A percentile compares a stretch with the other conserved stretches of the same genome.
phyloP scores from a whole-genome alignment of 306 rosid species.

The Quercus aquifolioides region DNA sequence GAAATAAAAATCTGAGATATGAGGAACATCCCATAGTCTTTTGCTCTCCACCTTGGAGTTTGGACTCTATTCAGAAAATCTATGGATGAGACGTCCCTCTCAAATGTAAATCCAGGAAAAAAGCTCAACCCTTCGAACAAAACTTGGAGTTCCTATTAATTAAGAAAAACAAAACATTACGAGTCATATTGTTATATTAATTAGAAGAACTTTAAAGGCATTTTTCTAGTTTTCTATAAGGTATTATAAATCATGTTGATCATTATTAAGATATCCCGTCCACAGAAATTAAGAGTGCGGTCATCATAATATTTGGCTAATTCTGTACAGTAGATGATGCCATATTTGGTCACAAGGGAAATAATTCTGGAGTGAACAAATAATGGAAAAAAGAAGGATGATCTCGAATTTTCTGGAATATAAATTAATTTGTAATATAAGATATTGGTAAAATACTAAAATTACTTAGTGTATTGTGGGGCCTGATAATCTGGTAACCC shows the following conservation, averaged over 20 bases:
- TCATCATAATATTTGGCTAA: slow-evolving; percentile 64
- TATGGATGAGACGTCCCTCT: slow-evolving; percentile 52
- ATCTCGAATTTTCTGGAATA: slow-evolving; percentile 69
- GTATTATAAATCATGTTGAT: background rate
- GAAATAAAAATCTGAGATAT: slow-evolving; percentile 48
- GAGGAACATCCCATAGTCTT: slow-evolving; percentile 81
- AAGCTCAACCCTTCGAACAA: slow-evolving; percentile 49
- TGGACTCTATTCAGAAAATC: slow-evolving; percentile 80
- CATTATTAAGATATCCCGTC: slow-evolving; percentile 36
- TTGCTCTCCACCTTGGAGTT: slow-evolving; percentile 68
- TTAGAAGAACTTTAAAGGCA: background rate
- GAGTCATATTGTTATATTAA: background rate
- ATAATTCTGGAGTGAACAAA: slow-evolving; percentile 59
- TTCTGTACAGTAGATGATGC: slow-evolving; percentile 67
- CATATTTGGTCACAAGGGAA: slow-evolving; percentile 40
- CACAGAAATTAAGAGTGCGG: slow-evolving; percentile 16
- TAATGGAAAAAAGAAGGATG: slow-evolving; percentile 76
- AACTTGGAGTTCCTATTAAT: slow-evolving; percentile 45
- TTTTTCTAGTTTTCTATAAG: background rate
- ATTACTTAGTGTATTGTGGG: too few species aligned
- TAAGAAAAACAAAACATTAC: background rate
- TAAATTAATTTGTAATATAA: too few species aligned
- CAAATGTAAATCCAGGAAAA: slow-evolving; percentile 56
- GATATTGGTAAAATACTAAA: too few species aligned
- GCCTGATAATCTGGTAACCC: too few species aligned